Evolutionary conservation across 306 rosid species (phyloP).

Genomic region (Trifolium fragiferum): DNA sequence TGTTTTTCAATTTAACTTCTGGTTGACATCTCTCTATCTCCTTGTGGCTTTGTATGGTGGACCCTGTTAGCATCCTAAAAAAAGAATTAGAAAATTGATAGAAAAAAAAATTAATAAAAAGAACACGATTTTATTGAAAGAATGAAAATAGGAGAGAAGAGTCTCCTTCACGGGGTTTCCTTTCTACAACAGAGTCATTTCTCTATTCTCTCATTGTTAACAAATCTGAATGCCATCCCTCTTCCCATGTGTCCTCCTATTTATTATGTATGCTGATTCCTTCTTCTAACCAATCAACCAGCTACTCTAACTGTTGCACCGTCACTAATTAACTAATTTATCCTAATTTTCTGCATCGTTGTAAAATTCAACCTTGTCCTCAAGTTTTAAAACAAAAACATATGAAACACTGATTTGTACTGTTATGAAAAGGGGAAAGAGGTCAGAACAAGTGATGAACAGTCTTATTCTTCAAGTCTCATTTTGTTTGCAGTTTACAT

Average conservation of each 20-base stretch:
- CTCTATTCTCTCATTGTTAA: not conserved
- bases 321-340: not conserved
- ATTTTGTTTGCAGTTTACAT: conserved; percentile 16
- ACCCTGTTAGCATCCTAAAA: not conserved
- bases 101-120: not conserved
- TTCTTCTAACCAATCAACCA: not conserved
- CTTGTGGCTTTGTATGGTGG: not conserved
- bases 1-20: not conserved
- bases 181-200: not conserved
- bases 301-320: not conserved
- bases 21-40: not conserved
- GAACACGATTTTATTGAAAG: not conserved
- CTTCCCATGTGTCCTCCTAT: not conserved
- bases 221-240: not conserved
- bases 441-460: conserved; percentile 9
- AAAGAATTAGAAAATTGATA: not conserved
- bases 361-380: not conserved
- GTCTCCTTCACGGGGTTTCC: not conserved
- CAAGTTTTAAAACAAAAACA: not conserved
- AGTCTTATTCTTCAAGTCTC: conserved; percentile 24
- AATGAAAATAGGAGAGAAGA: not conserved
- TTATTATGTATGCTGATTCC: not conserved
- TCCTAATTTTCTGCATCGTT: not conserved
- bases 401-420: not conserved
- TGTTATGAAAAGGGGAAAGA: conserved; percentile 27